Evolutionary conservation across 306 rosid species (phyloP).

Genomic region (Prunus persica): Prunus_persica_NCBIv2 NC_034014.1:8227501-8228000

Average conservation of each 20-base stretch:
- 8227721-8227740: conserved; percentile 12
- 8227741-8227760: conserved; percentile 11
- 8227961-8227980: conserved; percentile 9
- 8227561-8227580: conserved; percentile 69
- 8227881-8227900: conserved; percentile 10
- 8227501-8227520: conserved; percentile 76
- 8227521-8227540: conserved; percentile 83
- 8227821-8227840: conserved; percentile 79
- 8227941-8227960: conserved; percentile 7
- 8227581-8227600: conserved; percentile 31
- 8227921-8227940: conserved; percentile 11
- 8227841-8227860: conserved; percentile 59
- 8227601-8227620: conserved; percentile 55
- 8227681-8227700: conserved; percentile 57
- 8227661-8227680: conserved; percentile 57
- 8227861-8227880: conserved; percentile 89
- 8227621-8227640: conserved; percentile 70
- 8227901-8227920: conserved; percentile 1
- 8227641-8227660: conserved; percentile 75
- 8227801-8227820: conserved; percentile 45
- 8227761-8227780: conserved; percentile 24
- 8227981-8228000: conserved; percentile 19
- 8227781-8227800: conserved; percentile 20
- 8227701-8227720: conserved; percentile 61
- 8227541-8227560: conserved; percentile 69